Evolutionary conservation across 805 yeast species (phyloP), one percentile per base, ranked within the genome.

Genomic region (Wickerhamiella lipophila): DNA sequence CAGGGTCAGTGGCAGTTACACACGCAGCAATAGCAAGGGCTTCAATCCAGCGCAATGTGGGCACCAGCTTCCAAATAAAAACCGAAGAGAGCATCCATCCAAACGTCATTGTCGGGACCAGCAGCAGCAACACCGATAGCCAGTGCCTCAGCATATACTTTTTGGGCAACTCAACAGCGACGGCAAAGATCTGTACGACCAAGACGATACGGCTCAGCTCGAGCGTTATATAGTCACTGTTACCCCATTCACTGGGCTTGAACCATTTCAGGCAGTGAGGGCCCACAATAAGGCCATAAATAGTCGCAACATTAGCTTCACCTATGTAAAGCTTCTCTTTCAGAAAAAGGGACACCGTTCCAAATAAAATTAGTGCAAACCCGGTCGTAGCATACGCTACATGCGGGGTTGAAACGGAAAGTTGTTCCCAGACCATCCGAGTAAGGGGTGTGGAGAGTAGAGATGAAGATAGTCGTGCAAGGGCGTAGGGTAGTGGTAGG

Each of bases 1-100:
- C 92, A 6, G 96, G 96, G 66, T 87, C 96, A 0, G 96, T 88
- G 1, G 96, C 96, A 0, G 96, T 88, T 42, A 87, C 79, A 62
- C 95, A 86, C 1, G 94, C 95, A 27, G 88, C 75, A 1, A 87
- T 77, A 43, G 81, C 71, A 30, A 87, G 71, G 2, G 85, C 79
- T 45, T 79, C 83, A 18, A 83, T 64, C 68, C 87, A 85, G 49
- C 74, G 68, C 50, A 87, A 69, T 7, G 79, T 75, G 1, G 92
- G 89, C 30, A 88, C 78, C 26, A 88, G 66, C 21, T 74, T 71
- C 83, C 87, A 88, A 36, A 85, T 73, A 57, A 85, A 84, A 2
- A 81, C 70, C 0, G 94, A 89, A 23, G 85, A 80, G 1, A 84
- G 68, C 38, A 87, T 65, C 96, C 96, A 87, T 19, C 96, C 96